These are phyloP conservation scores for Jatropha podagrica DNA, from an alignment of 441 rosid genomes.

Conservation along the genomic window DNA sequence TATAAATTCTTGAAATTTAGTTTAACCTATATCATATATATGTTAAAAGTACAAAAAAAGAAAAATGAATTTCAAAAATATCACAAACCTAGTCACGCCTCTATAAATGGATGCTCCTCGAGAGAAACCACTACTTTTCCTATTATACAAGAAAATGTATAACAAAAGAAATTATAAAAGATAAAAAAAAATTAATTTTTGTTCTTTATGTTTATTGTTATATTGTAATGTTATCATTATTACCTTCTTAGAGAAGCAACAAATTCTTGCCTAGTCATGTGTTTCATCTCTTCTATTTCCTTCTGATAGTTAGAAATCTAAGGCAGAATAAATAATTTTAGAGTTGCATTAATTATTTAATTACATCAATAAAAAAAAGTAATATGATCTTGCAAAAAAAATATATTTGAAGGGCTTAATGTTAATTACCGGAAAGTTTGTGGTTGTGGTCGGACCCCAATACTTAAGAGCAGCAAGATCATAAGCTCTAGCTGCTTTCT, in stretches of 20 bases:
- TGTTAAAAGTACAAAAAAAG: not conserved
- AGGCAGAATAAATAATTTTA: not conserved
- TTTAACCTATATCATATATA: not conserved
- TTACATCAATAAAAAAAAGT: not conserved
- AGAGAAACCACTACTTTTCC: constrained; percentile 41
- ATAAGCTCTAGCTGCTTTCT: constrained; percentile 94
- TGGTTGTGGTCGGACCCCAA: constrained; percentile 95
- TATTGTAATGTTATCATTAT: not conserved
- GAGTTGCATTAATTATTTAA: not conserved
- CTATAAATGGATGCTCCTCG: constrained; percentile 39
- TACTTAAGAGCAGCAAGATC: constrained; percentile 98
- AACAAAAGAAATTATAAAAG: not conserved
- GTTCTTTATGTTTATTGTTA: not conserved
- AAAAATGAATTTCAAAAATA: not conserved
- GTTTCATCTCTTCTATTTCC: constrained; percentile 87
- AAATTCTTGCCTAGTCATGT: constrained; percentile 86
- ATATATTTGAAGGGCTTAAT: constrained; percentile 16
- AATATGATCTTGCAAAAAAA: not conserved
- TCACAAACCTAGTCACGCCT: constrained; percentile 33
- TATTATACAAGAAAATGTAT: not conserved
- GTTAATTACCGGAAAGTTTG: constrained; percentile 62
- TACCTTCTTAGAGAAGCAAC: constrained; percentile 93
- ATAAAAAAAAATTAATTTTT: not conserved
- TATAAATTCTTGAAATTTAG: not conserved
- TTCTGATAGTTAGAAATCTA: constrained; percentile 75